Base-by-base conservation (phyloP, 257 asterid genomes). In the Nicotiana attenuata region DNA sequence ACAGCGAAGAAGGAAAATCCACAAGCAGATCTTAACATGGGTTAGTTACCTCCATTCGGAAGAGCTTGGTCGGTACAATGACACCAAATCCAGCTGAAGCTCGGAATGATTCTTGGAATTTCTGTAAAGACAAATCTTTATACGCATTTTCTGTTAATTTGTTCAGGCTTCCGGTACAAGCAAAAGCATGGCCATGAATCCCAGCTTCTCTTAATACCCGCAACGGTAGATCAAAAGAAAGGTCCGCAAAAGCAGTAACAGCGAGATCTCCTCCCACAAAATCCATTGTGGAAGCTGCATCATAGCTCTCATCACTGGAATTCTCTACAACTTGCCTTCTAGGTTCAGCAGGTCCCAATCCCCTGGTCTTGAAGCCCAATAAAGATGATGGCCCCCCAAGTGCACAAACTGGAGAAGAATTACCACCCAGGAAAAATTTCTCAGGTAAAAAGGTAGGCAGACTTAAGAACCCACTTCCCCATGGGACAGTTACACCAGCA, bases 241-340 rank as follows among this genome's bases (percentile, higher is more conserved):
- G 84, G 82, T 96, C 98, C 19, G 93, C 97, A 90, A 96, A 96
- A 83, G 92, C 97, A 71, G 97, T 87, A 64, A 94, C 87, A 7
- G 97, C 97, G 86, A 96, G 93, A 84, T 96, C 98, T 77, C 98
- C 99, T n/a, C 99, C 98, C 73, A 93, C 84, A 80, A 89, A 89
- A 87, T 96, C 98, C 63, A 90, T 28, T 75, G 88, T 94, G 79
- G 89, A 81, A 86, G 91, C 81, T 84, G 87, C 83, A 82, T 86
- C 92, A 31, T 85, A 84, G 80, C 82, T 77, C 79, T 80, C 94
- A 73, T 79, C 86, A 52, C 26, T 57, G 31, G 88, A 69, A 89
- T 84, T 80, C 81, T 89, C 97, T 83, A 83, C 81, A 67, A 76
- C 83, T 64, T 82, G 82, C 85, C 97, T 89, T 88, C 97, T 92